Evolutionary conservation across 257 asterid species (phyloP).

Genomic region (Nicotiana otophora): DNA sequence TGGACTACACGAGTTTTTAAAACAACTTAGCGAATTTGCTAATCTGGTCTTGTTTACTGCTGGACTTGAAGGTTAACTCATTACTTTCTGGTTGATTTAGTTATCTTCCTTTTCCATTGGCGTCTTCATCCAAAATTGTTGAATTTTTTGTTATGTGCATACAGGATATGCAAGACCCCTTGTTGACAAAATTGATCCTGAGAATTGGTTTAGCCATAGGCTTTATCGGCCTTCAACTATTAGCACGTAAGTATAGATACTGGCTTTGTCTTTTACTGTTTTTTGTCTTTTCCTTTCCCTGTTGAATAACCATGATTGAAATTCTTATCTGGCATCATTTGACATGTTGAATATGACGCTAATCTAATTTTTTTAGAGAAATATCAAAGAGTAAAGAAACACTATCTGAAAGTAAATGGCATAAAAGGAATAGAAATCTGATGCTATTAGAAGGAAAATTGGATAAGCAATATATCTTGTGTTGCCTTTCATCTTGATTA

Average conservation of each 20-base stretch:
- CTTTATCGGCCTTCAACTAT: constrained; percentile 86
- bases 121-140: neutral
- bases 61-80: constrained; percentile 79
- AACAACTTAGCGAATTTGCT: constrained; percentile 80
- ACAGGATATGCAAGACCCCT: constrained; percentile 95
- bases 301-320: too few relatives aligned
- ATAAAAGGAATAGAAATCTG: neutral
- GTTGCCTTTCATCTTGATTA: too few relatives aligned
- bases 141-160: constrained; percentile 5
- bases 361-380: neutral
- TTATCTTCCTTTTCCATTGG: neutral
- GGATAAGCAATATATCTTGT: neutral
- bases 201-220: constrained; percentile 54
- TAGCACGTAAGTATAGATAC: constrained; percentile 65
- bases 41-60: constrained; percentile 87
- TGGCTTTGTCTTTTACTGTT: neutral
- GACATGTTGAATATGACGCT: neutral
- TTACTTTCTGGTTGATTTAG: neutral
- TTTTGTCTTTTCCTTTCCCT: neutral
- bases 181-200: constrained; percentile 75
- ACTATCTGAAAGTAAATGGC: neutral
- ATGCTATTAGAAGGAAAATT: neutral
- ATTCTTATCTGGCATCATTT: neutral
- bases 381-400: neutral
- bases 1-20: constrained; percentile 68